These are phyloP conservation scores for Termitomyces sp. DNA, from an alignment of 768 basidiomycete species.

Conservation along the genomic window DNA sequence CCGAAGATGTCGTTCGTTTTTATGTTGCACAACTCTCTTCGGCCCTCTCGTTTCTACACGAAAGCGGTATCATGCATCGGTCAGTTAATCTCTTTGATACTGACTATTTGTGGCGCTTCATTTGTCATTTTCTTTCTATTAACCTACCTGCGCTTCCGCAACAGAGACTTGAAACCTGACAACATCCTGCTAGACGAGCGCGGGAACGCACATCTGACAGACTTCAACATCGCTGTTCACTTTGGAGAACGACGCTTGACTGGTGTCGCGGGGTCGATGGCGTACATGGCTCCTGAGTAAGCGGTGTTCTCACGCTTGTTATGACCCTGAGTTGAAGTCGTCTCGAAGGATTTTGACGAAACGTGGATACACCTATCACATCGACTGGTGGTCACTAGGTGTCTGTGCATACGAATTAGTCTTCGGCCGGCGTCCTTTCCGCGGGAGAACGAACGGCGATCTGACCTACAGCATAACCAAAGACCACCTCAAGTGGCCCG, in stretches of 20 bases:
- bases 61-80: conserved; percentile 95
- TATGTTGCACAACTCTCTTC: conserved; percentile 89
- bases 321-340: conserved; percentile 4
- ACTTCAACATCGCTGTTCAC: conserved; percentile 99
- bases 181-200: conserved; percentile 95
- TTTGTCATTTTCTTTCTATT: conserved; percentile 8
- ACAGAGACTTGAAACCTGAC: conserved; percentile 95
- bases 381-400: conserved; percentile 97
- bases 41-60: conserved; percentile 86
- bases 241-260: conserved; percentile 84
- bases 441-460: conserved; percentile 89
- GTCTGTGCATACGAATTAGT: conserved; percentile 91
- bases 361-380: conserved; percentile 88
- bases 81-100: conserved; percentile 32
- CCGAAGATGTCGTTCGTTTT: conserved; percentile 78
- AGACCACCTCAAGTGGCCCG: conserved; percentile 85
- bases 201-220: conserved; percentile 94
- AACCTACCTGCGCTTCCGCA: conserved; percentile 12
- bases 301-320: conserved; percentile 12
- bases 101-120: conserved; percentile 18
- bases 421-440: conserved; percentile 88
- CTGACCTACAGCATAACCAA: conserved; percentile 90
- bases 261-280: conserved; percentile 97
- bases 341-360: conserved; percentile 68
- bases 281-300: conserved; percentile 92